These are phyloP conservation scores for Austroboletus sp. DNA, from an alignment of 1,284 basidiomycete genomes.

Conservation along the genomic window DNA sequence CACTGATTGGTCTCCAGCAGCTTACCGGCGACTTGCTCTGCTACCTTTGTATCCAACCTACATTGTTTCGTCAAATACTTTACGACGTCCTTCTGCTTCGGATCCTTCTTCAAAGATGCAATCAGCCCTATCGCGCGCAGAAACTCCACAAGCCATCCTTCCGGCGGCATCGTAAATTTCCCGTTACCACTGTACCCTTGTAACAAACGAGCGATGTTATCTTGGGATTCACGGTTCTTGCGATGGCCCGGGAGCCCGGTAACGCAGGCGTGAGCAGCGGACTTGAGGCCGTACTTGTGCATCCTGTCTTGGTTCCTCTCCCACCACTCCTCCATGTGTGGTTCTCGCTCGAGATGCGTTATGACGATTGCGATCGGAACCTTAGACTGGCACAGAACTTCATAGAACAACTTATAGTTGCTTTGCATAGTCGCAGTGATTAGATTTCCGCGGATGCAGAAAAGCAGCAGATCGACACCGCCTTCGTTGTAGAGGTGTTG, in stretches of 20 bases:
- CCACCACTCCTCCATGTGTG: conserved; percentile 30
- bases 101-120: conserved; percentile 19
- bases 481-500: conserved; percentile 27
- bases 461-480: conserved; percentile 37
- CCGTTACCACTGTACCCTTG: conserved; percentile 8
- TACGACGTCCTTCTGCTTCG: conserved; percentile 23
- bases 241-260: conserved; percentile 26
- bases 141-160: conserved; percentile 25
- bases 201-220: conserved; percentile 17
- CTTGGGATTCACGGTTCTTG: conserved; percentile 24
- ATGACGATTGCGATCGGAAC: conserved; percentile 21
- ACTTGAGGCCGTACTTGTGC: conserved; percentile 23
- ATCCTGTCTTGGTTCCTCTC: conserved; percentile 19
- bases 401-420: conserved; percentile 33
- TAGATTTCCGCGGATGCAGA: conserved; percentile 30
- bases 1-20: conserved; percentile 2
- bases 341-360: neutral
- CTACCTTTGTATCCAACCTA: conserved; percentile 16
- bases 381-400: conserved; percentile 31
- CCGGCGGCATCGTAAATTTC: conserved; percentile 27
- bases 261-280: conserved; percentile 27
- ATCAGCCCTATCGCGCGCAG: conserved; percentile 26
- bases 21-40: conserved; percentile 20
- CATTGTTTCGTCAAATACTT: conserved; percentile 29
- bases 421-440: conserved; percentile 25